These are phyloP conservation scores for Rhizodiscina lignyota DNA, from an alignment of 495 filamentous ascomycete genomes.

Conservation along the genomic window DNA sequence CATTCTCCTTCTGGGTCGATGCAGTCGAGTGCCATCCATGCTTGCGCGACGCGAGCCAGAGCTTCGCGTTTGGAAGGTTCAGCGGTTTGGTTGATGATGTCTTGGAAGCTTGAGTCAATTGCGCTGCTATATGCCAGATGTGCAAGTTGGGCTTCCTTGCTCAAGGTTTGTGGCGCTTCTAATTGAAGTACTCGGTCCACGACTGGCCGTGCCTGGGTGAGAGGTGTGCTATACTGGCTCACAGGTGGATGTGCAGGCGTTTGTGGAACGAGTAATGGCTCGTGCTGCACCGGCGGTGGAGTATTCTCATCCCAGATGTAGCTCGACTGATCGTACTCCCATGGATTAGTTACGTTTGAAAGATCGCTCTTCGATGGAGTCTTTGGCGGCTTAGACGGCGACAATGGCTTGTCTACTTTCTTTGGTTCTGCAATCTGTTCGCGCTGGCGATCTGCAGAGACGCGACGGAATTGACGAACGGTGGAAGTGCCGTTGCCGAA, in stretches of 20 bases:
- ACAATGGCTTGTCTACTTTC: background rate
- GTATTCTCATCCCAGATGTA: constrained; percentile 8
- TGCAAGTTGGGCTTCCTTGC: constrained; percentile 71
- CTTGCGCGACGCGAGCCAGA: constrained; percentile 61
- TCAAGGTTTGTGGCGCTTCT: too few relatives aligned
- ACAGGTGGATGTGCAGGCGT: too few relatives aligned
- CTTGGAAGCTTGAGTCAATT: constrained; percentile 65
- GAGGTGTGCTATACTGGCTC: too few relatives aligned
- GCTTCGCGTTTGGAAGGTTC: constrained; percentile 62
- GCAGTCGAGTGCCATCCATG: constrained; percentile 68
- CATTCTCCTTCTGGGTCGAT: constrained; percentile 85
- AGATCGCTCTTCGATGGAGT: background rate
- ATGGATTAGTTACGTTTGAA: background rate
- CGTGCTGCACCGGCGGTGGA: constrained; percentile 1
- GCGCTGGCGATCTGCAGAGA: constrained; percentile 43
- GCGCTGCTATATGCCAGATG: constrained; percentile 62
- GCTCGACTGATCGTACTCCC: background rate
- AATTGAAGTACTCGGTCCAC: too few relatives aligned
- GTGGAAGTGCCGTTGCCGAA: constrained; percentile 87
- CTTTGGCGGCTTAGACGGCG: too few relatives aligned
- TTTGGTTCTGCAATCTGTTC: background rate
- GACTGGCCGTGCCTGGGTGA: too few relatives aligned
- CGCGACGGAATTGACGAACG: constrained; percentile 74
- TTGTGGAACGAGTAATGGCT: too few relatives aligned
- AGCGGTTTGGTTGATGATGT: constrained; percentile 64